Conservation (phyloP, 78 protist genomes). For the Neovahlkampfia damariscottae region DNA sequence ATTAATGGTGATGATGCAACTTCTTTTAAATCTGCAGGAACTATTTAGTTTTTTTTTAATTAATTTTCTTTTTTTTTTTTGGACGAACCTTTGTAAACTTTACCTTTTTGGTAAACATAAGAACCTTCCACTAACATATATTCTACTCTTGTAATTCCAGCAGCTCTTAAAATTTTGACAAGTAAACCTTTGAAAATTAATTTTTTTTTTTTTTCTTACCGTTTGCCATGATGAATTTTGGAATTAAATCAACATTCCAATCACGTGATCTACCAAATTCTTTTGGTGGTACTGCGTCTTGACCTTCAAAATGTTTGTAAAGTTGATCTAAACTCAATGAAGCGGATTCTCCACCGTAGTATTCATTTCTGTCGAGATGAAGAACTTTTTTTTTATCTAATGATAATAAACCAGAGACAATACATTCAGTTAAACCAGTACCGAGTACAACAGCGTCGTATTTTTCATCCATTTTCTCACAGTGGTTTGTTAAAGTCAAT, state of each 20-base stretch:
- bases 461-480: conserved; percentile 67
- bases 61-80: no score
- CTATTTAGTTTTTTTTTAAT: no score
- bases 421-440: conserved; percentile 97
- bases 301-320: conserved; percentile 25
- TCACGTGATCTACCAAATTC: conserved; percentile 77
- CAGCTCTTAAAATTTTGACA: conserved; percentile 84
- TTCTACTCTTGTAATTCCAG: conserved; percentile 91
- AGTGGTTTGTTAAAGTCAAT: not conserved
- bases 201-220: no score
- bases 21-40: conserved; percentile 87
- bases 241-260: conserved; percentile 92
- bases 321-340: conserved; percentile 81
- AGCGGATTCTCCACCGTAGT: conserved; percentile 97
- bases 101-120: conserved; percentile 54
- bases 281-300: conserved; percentile 20
- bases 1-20: conserved; percentile 79
- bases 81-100: conserved; percentile 71
- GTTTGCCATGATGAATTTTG: conserved; percentile 88
- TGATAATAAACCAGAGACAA: conserved; percentile 87
- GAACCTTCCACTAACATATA: conserved; percentile 82
- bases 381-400: conserved; percentile 78
- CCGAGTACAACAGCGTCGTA: conserved; percentile 86
- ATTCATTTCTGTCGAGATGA: conserved; percentile 95
- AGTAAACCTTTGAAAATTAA: no score